Percentiles rank a stretch among this genome's conserved stretches.
Conservation (phyloP, 345 rosid species). For the Eucalyptus erythrocorys region DNA sequence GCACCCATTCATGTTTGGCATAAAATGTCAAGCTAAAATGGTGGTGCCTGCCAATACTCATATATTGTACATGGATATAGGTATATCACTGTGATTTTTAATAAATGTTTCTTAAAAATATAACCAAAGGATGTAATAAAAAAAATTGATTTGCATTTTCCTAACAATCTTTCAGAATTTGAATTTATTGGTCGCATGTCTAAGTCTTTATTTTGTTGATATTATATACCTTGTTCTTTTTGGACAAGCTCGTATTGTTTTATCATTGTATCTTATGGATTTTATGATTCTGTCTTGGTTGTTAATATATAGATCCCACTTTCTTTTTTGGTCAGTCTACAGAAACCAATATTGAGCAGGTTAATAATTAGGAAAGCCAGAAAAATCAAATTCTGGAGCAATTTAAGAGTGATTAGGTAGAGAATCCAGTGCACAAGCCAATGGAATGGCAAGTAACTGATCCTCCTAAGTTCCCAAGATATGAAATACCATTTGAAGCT, state of each 20-base stretch:
- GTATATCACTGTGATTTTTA: no score
- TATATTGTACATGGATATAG: no score
- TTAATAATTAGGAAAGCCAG: not conserved
- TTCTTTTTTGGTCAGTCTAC: not conserved
- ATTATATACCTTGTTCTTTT: not conserved
- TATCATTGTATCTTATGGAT: not conserved
- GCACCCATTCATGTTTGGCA: not conserved
- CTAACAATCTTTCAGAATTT: not conserved
- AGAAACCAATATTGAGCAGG: not conserved
- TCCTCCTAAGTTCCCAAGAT: not conserved
- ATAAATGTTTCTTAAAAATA: no score
- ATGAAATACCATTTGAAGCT: not conserved
- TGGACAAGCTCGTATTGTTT: not conserved
- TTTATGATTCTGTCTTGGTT: not conserved
- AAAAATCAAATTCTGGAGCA: not conserved
- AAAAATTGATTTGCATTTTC: not conserved
- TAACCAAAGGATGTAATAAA: not conserved
- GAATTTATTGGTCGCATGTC: not conserved
- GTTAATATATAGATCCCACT: not conserved
- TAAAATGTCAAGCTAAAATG: not conserved
- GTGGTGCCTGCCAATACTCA: not conserved
- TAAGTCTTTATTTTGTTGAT: not conserved
- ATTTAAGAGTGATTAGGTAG: not conserved
- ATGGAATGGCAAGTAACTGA: not conserved
- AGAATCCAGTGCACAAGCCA: not conserved